Evolutionary conservation across 257 asterid species (phyloP), one percentile per base, ranked within the genome.

Genomic region (Leptodermis oblonga): DNA sequence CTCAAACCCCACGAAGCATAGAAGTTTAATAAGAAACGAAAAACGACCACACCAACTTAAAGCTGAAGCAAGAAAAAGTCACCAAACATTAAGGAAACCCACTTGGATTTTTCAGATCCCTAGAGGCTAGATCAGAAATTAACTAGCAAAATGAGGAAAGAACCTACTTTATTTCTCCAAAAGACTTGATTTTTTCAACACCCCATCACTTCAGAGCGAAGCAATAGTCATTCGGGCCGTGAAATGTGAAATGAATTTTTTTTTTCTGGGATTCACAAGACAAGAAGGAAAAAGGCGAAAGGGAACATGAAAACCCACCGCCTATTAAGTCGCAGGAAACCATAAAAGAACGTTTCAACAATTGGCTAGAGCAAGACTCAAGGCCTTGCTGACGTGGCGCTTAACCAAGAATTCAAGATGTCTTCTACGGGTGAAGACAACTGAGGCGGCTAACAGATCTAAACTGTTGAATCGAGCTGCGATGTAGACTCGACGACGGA

Each of bases 141-240:
- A 56, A 67, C 23, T 56, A 46, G 52, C 54, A 18, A 76, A 79
- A 75, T 13, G 69, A 65, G 60, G 53, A 76, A 80, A 82, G 69
- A 42, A 65, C 65, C 76, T 79, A 61, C 72, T 67, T 82, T n/a
- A n/a, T 77, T 63, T 74, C 65, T 30, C 52, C 68, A 78, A 81
- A 74, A 65, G 76, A 49, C 37, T 14, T 25, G 49, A 80, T 69
- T n/a, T 66, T 77, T 81, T 82, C 80, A 77, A 77, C 56, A 67
- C 74, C 78, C 76, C 72, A 71, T 81, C 81, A 81, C 92, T 87
- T 88, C 80, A 79, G 84, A 80, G 30, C 45, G 88, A 87, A 91
- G 90, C 92, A 83, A 77, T 55, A 68, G 76, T 68, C 62, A 60
- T 52, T 74, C 31, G 14, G 48, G 7, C 5, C 17, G 4, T 46